Base-by-base conservation (phyloP, 176 grass and related monocot genomes). In the Panicum miliaceum region DNA sequence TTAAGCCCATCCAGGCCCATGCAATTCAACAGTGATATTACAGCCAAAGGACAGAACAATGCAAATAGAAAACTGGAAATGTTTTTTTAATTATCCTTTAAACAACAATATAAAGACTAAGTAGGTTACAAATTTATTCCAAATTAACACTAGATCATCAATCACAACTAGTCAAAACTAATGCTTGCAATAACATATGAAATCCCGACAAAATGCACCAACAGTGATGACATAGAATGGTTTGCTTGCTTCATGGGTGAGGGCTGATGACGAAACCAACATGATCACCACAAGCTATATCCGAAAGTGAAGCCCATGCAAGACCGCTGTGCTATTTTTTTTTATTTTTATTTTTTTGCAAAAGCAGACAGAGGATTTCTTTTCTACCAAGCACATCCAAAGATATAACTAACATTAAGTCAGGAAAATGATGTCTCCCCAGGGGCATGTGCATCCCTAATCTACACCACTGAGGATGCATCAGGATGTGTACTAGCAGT, bases 21-120 rank as follows among this genome's bases (percentile, higher is more conserved):
- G 9, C 27, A 42, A 75, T 36, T 54, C 9, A 22, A 8, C 18
- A 22, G 18, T 19, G 18, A 18, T 16, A 53, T 75, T 54, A 36
- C 18, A 74, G 16, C 26, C 47, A 53, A 73, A 74, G 16, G 71
- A 19, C 71, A 74, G 27, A 19, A 74, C 34, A 15, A 75, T 53
- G 29, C 54, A 7, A 48, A 20, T 14, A 48, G 14, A 47, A 47
- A 71, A 47, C n/a, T 7, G 23, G 68, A 52, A 52, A 20, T 11
- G 1, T 4, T 54, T 56, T 56, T 56, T 20, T 18, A 74, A n/a
- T 58, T 19, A 76, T 38, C 51, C 51, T 58, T 58, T 37, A 74
- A 54, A 10, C 34, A 57, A 23, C 18, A 57, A 9, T 38, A 14
- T 8, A n/a, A 58, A 2, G 12, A 40, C 53, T 23, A 20, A 57